These are phyloP conservation scores for Salix brachista DNA, from an alignment of 345 rosid genomes.

Conservation along the genomic window DNA sequence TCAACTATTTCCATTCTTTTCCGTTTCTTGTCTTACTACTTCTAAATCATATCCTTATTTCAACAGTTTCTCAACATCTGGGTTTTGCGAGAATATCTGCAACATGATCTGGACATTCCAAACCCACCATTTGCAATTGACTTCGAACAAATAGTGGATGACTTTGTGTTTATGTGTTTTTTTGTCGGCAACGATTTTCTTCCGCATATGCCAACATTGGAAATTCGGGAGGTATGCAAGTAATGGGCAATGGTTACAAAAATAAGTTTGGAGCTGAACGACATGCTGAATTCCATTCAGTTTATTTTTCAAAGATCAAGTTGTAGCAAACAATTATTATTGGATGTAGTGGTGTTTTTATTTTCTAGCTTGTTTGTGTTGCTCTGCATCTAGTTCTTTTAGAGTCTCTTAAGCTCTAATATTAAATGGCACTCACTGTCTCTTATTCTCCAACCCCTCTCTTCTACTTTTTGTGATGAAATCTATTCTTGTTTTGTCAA, in stretches of 20 bases:
- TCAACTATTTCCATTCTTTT: neutral
- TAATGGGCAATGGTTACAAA: conserved; percentile 10
- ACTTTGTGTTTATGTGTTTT: conserved; percentile 94
- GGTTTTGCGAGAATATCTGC: conserved; percentile 89
- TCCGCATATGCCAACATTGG: conserved; percentile 98
- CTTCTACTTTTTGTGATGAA: neutral
- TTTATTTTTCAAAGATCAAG: neutral
- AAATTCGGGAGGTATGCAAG: conserved; percentile 82
- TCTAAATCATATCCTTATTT: conserved; percentile 20
- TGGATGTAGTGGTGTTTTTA: neutral
- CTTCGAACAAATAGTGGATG: conserved; percentile 88
- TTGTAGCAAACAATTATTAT: neutral
- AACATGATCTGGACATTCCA: conserved; percentile 77
- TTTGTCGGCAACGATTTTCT: conserved; percentile 99
- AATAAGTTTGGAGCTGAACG: neutral
- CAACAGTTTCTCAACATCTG: conserved; percentile 84
- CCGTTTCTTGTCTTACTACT: neutral
- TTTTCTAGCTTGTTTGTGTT: neutral
- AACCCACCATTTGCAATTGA: conserved; percentile 75
- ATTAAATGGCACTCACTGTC: neutral
- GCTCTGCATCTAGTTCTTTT: neutral
- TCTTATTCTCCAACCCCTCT: neutral
- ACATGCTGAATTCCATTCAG: neutral
- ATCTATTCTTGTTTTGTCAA: neutral
- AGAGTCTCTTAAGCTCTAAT: neutral